These are phyloP conservation scores for Metschnikowia hibisci DNA, from an alignment of 805 yeast genomes.

Conservation along the genomic window DNA sequence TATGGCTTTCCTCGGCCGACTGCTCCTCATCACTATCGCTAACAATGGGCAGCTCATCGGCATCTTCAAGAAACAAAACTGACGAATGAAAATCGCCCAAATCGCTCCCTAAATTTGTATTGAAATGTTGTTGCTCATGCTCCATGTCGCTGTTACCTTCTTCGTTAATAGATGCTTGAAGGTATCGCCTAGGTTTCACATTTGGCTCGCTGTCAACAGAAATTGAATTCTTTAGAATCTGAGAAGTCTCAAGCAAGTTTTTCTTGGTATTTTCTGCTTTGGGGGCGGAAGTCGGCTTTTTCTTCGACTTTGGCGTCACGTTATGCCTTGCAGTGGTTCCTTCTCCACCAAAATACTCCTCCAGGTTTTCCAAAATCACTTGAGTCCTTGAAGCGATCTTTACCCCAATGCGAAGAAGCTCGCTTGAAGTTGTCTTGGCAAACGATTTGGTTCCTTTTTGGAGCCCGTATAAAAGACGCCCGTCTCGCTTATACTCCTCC, in stretches of 20 bases:
- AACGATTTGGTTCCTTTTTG: conserved; percentile 74
- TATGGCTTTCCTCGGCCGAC: conserved; percentile 27
- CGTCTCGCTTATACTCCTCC: conserved; percentile 70
- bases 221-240: conserved; percentile 21
- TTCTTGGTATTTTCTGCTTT: conserved; percentile 5
- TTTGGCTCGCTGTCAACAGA: conserved; percentile 19
- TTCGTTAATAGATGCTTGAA: conserved; percentile 31
- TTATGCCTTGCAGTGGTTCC: conserved; percentile 50
- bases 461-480: conserved; percentile 61
- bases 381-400: conserved; percentile 88
- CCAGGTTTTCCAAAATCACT: conserved; percentile 71
- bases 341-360: conserved; percentile 71
- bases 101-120: not conserved
- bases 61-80: conserved; percentile 23
- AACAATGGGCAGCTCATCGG: conserved; percentile 11
- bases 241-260: conserved; percentile 26
- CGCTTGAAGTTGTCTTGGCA: conserved; percentile 75
- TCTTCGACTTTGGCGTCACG: conserved; percentile 3
- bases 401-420: conserved; percentile 75
- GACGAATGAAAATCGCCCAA: conserved; percentile 18
- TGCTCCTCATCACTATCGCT: conserved; percentile 18
- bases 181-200: conserved; percentile 25
- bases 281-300: not conserved
- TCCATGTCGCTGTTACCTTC: conserved; percentile 23
- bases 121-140: not conserved